Conservation (phyloP, 208 protist genomes). For the Wallacemonas sp. region DNA sequence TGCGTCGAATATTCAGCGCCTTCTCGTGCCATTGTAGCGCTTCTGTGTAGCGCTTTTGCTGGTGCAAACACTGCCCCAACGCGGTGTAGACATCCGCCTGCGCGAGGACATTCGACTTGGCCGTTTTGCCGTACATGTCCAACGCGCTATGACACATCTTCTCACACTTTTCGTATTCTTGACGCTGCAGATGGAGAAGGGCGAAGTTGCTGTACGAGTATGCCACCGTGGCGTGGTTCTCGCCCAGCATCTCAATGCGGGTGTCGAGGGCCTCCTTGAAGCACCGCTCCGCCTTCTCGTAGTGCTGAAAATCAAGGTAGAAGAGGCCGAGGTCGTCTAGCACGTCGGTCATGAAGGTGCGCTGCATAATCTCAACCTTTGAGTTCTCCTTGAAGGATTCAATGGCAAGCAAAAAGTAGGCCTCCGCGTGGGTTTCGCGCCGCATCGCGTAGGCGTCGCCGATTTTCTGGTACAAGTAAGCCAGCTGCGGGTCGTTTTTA, state of each 20-base stretch:
- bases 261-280: slow-evolving; percentile 87
- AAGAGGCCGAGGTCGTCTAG: slow-evolving; percentile 88
- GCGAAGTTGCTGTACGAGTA: slow-evolving; percentile 92
- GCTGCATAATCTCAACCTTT: slow-evolving; percentile 72
- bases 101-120: slow-evolving; percentile 76
- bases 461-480: slow-evolving; percentile 88
- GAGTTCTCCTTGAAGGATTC: slow-evolving; percentile 83
- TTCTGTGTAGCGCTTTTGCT: slow-evolving; percentile 53
- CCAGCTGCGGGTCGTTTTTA: slow-evolving; percentile 73
- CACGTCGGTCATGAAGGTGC: slow-evolving; percentile 88
- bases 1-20: slow-evolving; percentile 85
- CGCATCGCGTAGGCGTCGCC: slow-evolving; percentile 83
- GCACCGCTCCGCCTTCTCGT: slow-evolving; percentile 86
- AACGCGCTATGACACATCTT: slow-evolving; percentile 74
- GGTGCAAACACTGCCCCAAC: slow-evolving; percentile 73
- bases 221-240: slow-evolving; percentile 86
- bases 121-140: slow-evolving; percentile 89
- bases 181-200: slow-evolving; percentile 72
- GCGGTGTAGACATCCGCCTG: slow-evolving; percentile 88
- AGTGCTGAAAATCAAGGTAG: slow-evolving; percentile 89
- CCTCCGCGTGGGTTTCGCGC: slow-evolving; percentile 80
- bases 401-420: slow-evolving; percentile 83
- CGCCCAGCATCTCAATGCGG: slow-evolving; percentile 86
- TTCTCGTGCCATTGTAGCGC: slow-evolving; percentile 79
- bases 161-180: slow-evolving; percentile 73